Evolutionary conservation across 805 yeast genomes (phyloP), one percentile per base, ranked within the genome.

Genomic region (Saccharomycopsis amapae): DNA sequence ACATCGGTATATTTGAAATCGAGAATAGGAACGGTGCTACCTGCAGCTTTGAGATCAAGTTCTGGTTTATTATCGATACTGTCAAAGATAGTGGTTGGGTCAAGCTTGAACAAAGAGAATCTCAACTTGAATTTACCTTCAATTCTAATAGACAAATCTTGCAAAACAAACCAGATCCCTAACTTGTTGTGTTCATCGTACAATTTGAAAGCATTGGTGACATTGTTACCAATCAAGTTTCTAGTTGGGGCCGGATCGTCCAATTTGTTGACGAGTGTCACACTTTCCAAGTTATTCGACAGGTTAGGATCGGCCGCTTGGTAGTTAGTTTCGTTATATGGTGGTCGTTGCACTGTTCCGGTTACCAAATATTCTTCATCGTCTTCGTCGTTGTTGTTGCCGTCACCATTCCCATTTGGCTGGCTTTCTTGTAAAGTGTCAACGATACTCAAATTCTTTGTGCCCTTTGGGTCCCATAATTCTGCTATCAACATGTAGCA

Each of bases 151-250:
- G 70, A 65, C 19, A 68, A 54, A 46, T 68, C 73, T 31, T 66
- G 68, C 38, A 67, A 50, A 5, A 68, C 62, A 49, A 68, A 68
- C 73, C 73, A 68, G 18, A 68, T 62, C 1, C 72, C 71, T 18
- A 57, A 53, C 4, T 57, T 53, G 25, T 62, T 60, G 1, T 58
- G 51, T 10, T 65, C 64, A 47, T 67, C 71, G 36, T 59, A 57
- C 9, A 68, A 55, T 50, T 64, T 66, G 53, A 59, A 62, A 3
- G 68, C 69, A 40, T 67, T 64, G 3, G 68, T 58, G 0, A 65
- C 71, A 10, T 64, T 56, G 24, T 61, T 58, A 5, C 73, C 73
- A 45, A 68, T 67, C 44, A 68, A 54, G 42, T 67, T 68, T 40
- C 69, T 53, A 3, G 64, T 59, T 32, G 68, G 66, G 30, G 59